These are phyloP conservation scores for Setaria italica DNA, from an alignment of 202 grass and related monocot species.

Conservation along the genomic window DNA sequence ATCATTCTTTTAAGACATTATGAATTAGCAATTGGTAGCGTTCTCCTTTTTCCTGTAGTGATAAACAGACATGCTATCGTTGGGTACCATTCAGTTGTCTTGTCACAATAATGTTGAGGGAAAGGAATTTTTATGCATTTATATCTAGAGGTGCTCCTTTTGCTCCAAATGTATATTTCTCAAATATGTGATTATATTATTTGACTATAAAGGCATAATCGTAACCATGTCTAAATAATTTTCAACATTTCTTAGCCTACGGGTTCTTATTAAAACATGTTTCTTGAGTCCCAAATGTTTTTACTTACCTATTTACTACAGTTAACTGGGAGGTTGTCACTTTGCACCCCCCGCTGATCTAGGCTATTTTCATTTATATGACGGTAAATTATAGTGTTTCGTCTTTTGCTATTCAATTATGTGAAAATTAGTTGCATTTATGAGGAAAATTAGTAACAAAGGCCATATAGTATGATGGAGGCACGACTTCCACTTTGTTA, in stretches of 20 bases:
- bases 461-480: neutral
- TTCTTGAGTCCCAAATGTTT: too few species aligned
- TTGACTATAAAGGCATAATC: too few species aligned
- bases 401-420: too few species aligned
- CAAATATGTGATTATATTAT: too few species aligned
- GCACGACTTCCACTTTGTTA: neutral
- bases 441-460: neutral
- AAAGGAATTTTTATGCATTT: neutral
- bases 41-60: neutral
- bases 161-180: too few species aligned
- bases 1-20: neutral
- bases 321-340: too few species aligned
- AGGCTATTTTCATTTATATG: neutral
- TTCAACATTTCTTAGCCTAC: too few species aligned
- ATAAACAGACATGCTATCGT: neutral
- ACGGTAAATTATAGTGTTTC: neutral
- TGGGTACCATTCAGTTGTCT: neutral
- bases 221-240: too few species aligned
- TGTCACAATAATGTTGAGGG: neutral
- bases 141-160: too few species aligned
- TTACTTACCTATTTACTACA: too few species aligned
- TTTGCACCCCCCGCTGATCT: too few species aligned
- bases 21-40: neutral
- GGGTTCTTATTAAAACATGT: too few species aligned
- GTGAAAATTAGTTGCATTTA: neutral